Conservation (phyloP, 2,329 filamentous ascomycete genomes). For the Exophiala dermatitidis region DNA sequence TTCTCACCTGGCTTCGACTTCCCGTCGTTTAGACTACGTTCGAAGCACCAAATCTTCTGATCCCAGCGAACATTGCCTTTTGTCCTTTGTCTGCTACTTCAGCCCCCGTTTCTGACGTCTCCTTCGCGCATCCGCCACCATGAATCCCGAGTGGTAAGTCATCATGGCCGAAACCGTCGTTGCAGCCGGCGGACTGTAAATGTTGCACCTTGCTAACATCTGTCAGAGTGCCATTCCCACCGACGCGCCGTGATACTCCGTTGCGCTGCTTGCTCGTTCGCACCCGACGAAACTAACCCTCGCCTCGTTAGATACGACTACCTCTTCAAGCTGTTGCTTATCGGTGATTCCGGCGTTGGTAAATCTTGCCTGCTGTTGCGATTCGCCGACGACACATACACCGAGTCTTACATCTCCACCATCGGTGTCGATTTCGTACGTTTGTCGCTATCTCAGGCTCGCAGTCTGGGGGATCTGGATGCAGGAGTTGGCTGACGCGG, state of each 20-base stretch:
- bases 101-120: background rate
- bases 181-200: background rate
- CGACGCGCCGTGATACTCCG: background rate
- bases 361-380: conserved; percentile 97
- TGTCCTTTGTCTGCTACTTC: background rate
- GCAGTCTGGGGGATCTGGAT: background rate
- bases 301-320: conserved; percentile 81
- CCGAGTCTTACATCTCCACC: conserved; percentile 98
- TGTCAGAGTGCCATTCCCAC: conserved; percentile 10
- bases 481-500: conserved; percentile 31
- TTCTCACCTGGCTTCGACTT: conserved; percentile 3
- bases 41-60: conserved; percentile 1
- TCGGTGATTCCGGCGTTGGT: conserved; percentile 99
- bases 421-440: conserved; percentile 98
- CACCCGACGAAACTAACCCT: conserved; percentile 10
- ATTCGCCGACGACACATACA: conserved; percentile 99
- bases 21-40: background rate
- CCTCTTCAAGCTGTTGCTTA: conserved; percentile 99
- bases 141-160: conserved; percentile 46
- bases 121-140: conserved; percentile 30
- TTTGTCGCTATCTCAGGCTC: conserved; percentile 27
- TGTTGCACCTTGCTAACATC: conserved; percentile 2
- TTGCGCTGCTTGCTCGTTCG: background rate
- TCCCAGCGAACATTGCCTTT: background rate
- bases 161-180: conserved; percentile 1